Base-by-base conservation (phyloP, 164 flowering plant genomes). In the Vitis amurensis region DNA sequence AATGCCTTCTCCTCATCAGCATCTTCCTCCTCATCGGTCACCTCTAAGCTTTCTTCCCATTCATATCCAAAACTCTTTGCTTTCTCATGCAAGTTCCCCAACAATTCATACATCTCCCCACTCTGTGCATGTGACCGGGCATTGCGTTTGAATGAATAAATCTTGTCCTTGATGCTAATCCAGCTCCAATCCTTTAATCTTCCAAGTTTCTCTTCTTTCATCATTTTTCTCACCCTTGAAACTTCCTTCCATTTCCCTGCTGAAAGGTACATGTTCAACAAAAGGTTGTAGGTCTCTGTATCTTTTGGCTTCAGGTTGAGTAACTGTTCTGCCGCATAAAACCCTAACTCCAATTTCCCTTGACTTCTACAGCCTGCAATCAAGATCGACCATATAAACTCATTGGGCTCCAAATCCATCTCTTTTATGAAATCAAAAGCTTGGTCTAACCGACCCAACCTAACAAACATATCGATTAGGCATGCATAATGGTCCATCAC, bases 401-500 rank as follows among this genome's bases (percentile, higher is more conserved):
- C 92, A 55, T 76, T 89, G 10, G 97, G 97, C 27, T 79, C 84
- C 59, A 84, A 55, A 7, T 85, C 78, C 97, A 83, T 87, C 19
- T 74, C 80, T 76, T 88, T 79, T n/a, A 89, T 67, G 19, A 90
- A 73, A 53, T 84, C 87, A 51, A 88, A 90, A 64, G 97, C 98
- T 69, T 91, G 87, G 2, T 90, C 85, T 50, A 94, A 61, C 77
- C 72, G 74, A 9, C 94, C 97, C 69, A 87, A 75, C 67, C 93
- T 87, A 70, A 90, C 91, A 81, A 75, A 89, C 93, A 91, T 89
- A 74, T 85, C 90, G 11, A 90, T 77, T 60, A 94, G 50, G 78
- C 97, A 91, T 27, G 86, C 84, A 74, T 64, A 89, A 74, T 94
- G 98, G 63, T 90, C 98, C 86, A 85, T 79, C 44, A 85, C 85